Base-by-base conservation (phyloP, 805 yeast species). In the Schwanniomyces pseudopolymorphus region DNA sequence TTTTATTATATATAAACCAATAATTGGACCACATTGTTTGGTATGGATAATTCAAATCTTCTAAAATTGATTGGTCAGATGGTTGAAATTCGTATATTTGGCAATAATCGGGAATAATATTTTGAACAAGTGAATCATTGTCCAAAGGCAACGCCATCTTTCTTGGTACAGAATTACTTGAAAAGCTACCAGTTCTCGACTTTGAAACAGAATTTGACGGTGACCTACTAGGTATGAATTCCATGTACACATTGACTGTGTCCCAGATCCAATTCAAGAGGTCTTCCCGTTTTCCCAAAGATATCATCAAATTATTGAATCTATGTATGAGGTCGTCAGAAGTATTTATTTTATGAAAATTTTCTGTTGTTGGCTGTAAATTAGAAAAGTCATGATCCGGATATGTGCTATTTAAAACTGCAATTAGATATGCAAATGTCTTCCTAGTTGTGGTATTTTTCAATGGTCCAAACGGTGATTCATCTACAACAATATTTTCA, bases 341-440 rank as follows among this genome's bases (percentile, higher is more conserved):
- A 13, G 58, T 52, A 39, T 59, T 61, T 21, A 72, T 57, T 46
- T 61, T 53, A 46, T 69, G 74, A 47, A 72, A 72, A 39, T 79
- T 75, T 19, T 70, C 73, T 5, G 80, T 79, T n/a, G 87, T 79
- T 1, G 99, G 99, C 59, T 88, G 89, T 51, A 94, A 78, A 21
- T 85, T 79, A 10, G 95, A 79, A 58, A 92, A 94, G 61, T 94
- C 99, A 59, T 94, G 96, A 63, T 94, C 99, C 0, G 99, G 98
- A 61, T 88, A 92, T 4, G 95, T 85, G 6, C 95, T 87, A 64
- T 94, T 94, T 44, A 94, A 74, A 28, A 91, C 90, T 1, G 96
- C 94, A 48, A 94, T 88, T 40, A 94, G 72, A 60, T 91, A 88
- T 0, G 97, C 94, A 71, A 92, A 94, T 1, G 91, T 84, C 64